Evolutionary conservation across 345 rosid genomes (phyloP).

Genomic region (Turritis glabra): DNA sequence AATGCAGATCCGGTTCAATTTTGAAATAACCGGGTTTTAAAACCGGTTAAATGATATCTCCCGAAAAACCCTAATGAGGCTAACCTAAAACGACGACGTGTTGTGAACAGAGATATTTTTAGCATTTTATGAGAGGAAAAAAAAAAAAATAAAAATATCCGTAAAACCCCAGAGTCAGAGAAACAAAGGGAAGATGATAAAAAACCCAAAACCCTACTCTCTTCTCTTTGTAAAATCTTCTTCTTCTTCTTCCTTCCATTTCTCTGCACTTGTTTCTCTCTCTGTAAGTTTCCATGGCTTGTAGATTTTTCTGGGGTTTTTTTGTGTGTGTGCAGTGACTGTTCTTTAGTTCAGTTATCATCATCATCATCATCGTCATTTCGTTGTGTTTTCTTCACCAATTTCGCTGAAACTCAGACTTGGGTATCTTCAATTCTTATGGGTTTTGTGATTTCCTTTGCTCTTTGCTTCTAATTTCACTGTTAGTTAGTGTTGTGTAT

Average conservation of each 20-base stretch:
- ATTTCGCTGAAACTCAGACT: slow-evolving; percentile 2
- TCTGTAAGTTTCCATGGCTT: slow-evolving; percentile 11
- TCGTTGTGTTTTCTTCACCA: slow-evolving; percentile 4
- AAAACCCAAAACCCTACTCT: slow-evolving; percentile 38
- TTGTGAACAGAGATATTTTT: slow-evolving; percentile 14
- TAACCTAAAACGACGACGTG: slow-evolving; percentile 1
- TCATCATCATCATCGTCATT: not conserved
- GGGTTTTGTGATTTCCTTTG: not conserved
- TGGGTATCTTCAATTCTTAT: slow-evolving; percentile 8
- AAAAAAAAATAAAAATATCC: slow-evolving; percentile 29
- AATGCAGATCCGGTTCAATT: not conserved
- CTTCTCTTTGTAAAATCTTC: slow-evolving; percentile 19
- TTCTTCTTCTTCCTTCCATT: slow-evolving; percentile 21
- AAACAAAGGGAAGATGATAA: slow-evolving; percentile 28
- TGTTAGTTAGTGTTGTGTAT: not conserved
- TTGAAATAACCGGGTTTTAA: not conserved
- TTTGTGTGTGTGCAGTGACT: not conserved
- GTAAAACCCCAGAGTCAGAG: slow-evolving; percentile 59
- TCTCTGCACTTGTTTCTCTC: slow-evolving; percentile 6
- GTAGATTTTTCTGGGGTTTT: not conserved
- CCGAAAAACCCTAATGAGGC: slow-evolving; percentile 27
- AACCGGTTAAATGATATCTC: not conserved
- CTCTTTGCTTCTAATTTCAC: slow-evolving; percentile 23
- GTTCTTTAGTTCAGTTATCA: not conserved
- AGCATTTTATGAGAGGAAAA: not conserved